Base-by-base conservation (phyloP, 768 basidiomycete species). In the Lentinus tigrinus region DNA sequence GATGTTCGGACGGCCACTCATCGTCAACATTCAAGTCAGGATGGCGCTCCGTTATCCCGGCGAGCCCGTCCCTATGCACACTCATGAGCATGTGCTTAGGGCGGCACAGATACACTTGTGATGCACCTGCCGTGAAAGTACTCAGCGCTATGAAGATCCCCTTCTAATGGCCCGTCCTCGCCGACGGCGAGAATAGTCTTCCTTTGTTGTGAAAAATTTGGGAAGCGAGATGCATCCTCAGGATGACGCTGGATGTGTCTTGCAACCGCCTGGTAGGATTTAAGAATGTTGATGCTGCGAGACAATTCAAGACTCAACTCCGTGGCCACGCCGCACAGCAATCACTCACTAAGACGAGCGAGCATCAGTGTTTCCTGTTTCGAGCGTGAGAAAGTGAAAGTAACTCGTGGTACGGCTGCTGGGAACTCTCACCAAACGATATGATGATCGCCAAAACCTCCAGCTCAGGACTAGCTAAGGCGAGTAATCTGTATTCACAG, bases 91-190 rank as follows among this genome's bases (percentile, higher is more conserved):
- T 28, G 23, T 52, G 26, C 4, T 21, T 4, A 19, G 1, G 21
- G 43, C 21, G 10, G 23, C n/a, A 44, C 23, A 9, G n/a, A n/a
- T 6, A 23, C 21, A 19, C 43, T n/a, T 11, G 43, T 60, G 31
- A 31, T 31, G 31, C 31, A 85, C 91, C 79, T 83, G 65, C 91
- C 91, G 64, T 93, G 91, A 66, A 97, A 96, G 69, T 92, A 93
- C 61, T 86, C 80, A 14, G 94, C 95, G 51, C 80, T 86, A 66
- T 90, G 87, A 7, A 81, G 68, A 19, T 84, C 83, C 3, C 93
- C 93, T 49, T 81, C 77, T 2, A 94, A 77, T 10, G 94, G 94
- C 1, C 79, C 79, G 11, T 75, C 72, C 34, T 82, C 78, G 1
- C 93, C 95, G 38, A 78, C 70, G 2, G 80, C 84, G 40, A 96